A percentile compares a stretch with the other conserved stretches of the same genome.
These are phyloP conservation scores for Boletus reticuloceps DNA, from an alignment of 768 basidiomycete genomes.

Conservation along the genomic window DNA sequence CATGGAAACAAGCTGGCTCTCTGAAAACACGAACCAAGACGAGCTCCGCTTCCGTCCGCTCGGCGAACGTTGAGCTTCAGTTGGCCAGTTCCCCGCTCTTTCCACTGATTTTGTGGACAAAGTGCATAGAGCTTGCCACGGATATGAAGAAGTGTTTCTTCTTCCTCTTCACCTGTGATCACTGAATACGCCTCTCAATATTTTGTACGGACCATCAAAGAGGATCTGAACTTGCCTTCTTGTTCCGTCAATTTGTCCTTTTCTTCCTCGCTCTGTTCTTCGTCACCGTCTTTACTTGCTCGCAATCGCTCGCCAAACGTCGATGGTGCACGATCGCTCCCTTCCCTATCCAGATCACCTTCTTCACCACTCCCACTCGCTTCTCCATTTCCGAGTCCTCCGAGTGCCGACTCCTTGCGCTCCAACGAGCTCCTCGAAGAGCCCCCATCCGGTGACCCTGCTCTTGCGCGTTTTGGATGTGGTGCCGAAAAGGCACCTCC, in stretches of 20 bases:
- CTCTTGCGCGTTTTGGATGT: slow-evolving; percentile 52
- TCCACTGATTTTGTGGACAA: slow-evolving; percentile 61
- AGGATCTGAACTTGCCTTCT: slow-evolving; percentile 47
- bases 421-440: slow-evolving; percentile 47
- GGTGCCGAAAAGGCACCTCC: slow-evolving; percentile 39
- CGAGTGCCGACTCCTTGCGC: slow-evolving; percentile 26
- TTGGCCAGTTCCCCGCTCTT: slow-evolving; percentile 71
- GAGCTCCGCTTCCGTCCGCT: slow-evolving; percentile 64
- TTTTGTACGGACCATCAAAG: background rate
- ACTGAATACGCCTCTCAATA: slow-evolving; percentile 38
- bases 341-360: slow-evolving; percentile 35
- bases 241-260: slow-evolving; percentile 57
- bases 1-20: background rate
- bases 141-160: slow-evolving; percentile 71
- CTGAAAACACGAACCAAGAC: slow-evolving; percentile 47
- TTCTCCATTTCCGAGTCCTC: slow-evolving; percentile 37
- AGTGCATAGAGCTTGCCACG: slow-evolving; percentile 74
- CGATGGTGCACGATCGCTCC: slow-evolving; percentile 32
- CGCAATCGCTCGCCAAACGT: slow-evolving; percentile 67
- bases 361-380: slow-evolving; percentile 40
- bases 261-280: slow-evolving; percentile 43
- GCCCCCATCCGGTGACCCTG: slow-evolving; percentile 45
- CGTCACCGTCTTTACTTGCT: slow-evolving; percentile 59
- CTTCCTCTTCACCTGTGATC: slow-evolving; percentile 79
- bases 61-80: slow-evolving; percentile 66